phyloP scores from a whole-genome alignment of 441 rosid species.

The Bruguiera hainesii region DNA sequence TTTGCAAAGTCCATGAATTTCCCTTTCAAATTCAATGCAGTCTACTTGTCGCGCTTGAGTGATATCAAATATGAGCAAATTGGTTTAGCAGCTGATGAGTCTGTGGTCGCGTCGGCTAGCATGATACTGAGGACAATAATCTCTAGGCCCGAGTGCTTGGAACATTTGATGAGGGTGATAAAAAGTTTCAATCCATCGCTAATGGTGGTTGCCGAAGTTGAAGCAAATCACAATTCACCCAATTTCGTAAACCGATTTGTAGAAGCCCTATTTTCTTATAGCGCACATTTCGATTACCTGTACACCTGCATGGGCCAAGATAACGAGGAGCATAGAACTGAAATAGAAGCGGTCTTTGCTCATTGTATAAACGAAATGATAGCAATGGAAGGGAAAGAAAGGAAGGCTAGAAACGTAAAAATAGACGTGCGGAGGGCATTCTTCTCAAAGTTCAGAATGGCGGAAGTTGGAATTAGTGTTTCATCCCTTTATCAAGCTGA shows the following conservation, averaged over 20 bases:
- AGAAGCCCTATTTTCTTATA: constrained; percentile 45
- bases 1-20: constrained; percentile 38
- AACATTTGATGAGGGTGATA: constrained; percentile 35
- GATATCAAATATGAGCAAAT: constrained; percentile 35
- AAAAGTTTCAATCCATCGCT: constrained; percentile 38
- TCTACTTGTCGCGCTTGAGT: constrained; percentile 18
- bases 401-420: constrained; percentile 23
- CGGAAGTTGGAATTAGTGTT: constrained; percentile 28
- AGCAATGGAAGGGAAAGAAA: constrained; percentile 28
- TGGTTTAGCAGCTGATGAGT: constrained; percentile 27
- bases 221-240: constrained; percentile 55
- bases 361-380: constrained; percentile 18
- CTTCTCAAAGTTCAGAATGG: constrained; percentile 30
- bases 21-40: constrained; percentile 33
- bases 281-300: constrained; percentile 42
- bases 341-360: constrained; percentile 22
- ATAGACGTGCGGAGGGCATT: constrained; percentile 34
- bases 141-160: constrained; percentile 33
- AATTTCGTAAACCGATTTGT: constrained; percentile 43
- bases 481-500: constrained; percentile 31
- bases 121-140: constrained; percentile 34
- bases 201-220: constrained; percentile 41
- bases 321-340: constrained; percentile 11
- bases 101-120: constrained; percentile 30
- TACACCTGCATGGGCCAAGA: constrained; percentile 32